Evolutionary conservation across 1,284 basidiomycete genomes (phyloP).

Genomic region (Sphagnurus paluster): DNA sequence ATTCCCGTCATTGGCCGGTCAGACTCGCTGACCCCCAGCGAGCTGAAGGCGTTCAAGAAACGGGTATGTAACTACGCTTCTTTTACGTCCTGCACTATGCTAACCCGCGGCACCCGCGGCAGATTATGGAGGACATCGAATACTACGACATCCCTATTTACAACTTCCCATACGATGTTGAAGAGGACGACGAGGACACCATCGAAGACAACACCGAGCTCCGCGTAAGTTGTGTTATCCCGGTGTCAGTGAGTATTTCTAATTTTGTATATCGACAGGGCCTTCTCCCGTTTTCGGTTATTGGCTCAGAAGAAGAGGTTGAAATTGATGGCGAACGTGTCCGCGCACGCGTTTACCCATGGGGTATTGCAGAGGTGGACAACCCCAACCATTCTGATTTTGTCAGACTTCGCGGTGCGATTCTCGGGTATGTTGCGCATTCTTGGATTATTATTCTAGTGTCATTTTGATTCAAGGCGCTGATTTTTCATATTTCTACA

Average conservation of each 20-base stretch:
- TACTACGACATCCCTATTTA: conserved; percentile 97
- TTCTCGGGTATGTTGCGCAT: conserved; percentile 64
- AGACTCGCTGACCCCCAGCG: conserved; percentile 86
- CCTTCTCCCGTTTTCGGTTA: conserved; percentile 91
- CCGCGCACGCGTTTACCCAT: conserved; percentile 90
- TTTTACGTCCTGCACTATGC: conserved; percentile 19
- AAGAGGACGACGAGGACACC: conserved; percentile 98
- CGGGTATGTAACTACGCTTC: conserved; percentile 54
- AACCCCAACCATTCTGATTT: conserved; percentile 98
- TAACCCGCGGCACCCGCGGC: conserved; percentile 13
- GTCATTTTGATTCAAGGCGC: neutral
- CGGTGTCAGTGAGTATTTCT: neutral
- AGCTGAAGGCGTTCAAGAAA: conserved; percentile 92
- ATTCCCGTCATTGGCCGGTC: conserved; percentile 98
- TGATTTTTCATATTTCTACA: conserved; percentile 28
- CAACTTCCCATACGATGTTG: conserved; percentile 98
- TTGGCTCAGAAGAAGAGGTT: conserved; percentile 95
- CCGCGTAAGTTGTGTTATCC: conserved; percentile 47
- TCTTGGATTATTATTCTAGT: conserved; percentile 10
- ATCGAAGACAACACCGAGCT: conserved; percentile 94
- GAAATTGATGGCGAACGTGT: conserved; percentile 86
- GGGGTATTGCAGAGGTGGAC: conserved; percentile 97
- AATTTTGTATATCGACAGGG: conserved; percentile 43
- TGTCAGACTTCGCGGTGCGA: conserved; percentile 79
- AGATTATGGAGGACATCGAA: conserved; percentile 99